phyloP scores from a whole-genome alignment of 1,284 basidiomycete genomes.

The Volvariella surrecta region DNA sequence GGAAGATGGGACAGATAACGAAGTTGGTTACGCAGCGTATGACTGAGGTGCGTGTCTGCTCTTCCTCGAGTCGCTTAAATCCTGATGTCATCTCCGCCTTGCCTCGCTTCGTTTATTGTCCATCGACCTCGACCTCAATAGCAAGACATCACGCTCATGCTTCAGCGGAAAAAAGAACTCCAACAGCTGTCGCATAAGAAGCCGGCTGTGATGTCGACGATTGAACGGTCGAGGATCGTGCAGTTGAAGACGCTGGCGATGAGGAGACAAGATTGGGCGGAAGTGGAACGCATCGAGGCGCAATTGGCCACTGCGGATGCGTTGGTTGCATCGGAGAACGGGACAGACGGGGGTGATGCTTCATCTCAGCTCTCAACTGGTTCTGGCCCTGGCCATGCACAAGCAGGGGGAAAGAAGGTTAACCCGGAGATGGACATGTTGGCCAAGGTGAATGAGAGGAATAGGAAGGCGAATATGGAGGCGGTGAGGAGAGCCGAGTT shows the following conservation, averaged over 20 bases:
- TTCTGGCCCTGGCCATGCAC: constrained; percentile 20
- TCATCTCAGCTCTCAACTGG: too few species aligned
- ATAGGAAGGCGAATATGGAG: constrained; percentile 75
- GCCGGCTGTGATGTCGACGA: constrained; percentile 30
- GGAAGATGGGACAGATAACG: constrained; percentile 53
- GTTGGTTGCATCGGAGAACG: neutral
- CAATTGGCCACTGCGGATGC: constrained; percentile 50
- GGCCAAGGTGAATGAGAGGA: constrained; percentile 81
- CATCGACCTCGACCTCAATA: too few species aligned
- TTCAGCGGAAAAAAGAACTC: constrained; percentile 42
- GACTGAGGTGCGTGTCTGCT: constrained; percentile 58
- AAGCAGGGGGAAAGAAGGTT: too few species aligned
- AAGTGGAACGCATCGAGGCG: constrained; percentile 51
- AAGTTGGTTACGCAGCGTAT: constrained; percentile 51
- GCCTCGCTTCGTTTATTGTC: too few species aligned
- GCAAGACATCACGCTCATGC: constrained; percentile 66
- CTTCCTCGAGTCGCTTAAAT: constrained; percentile 4
- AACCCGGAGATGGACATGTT: constrained; percentile 52
- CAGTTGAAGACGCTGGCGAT: constrained; percentile 64
- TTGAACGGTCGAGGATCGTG: constrained; percentile 54
- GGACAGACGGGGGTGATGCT: too few species aligned
- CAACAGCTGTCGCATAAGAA: constrained; percentile 43
- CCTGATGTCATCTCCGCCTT: too few species aligned
- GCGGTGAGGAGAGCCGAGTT: constrained; percentile 72
- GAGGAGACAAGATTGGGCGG: constrained; percentile 57